Base-by-base conservation (phyloP, 108 stramenopile species). In the Cafeteria roenbergensis region DNA sequence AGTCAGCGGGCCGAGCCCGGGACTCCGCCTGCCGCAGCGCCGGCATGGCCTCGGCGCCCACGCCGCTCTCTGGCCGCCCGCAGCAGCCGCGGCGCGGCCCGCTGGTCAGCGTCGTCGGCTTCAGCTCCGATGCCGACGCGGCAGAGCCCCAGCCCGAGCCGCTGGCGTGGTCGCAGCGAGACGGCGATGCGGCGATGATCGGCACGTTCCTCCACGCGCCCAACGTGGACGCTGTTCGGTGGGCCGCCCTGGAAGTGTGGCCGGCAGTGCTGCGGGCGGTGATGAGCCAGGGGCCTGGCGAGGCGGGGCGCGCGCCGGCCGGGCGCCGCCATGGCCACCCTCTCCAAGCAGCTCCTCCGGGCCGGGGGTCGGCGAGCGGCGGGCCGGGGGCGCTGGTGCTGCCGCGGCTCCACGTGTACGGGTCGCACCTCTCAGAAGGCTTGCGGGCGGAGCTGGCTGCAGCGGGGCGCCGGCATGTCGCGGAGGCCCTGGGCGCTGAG, bases 151-250 rank as follows among this genome's bases (percentile, higher is more conserved):
- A 48, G 14, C 32, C 21, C 42, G n/a, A 64, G 22, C 2, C 2
- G 14, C 76, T 74, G 55, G 52, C 74, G 17, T 57, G 51, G 0
- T 54, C 73, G 12, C 4, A 52, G 0, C 64, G 80, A 52, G 84
- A 78, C 63, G 67, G n/a, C n/a, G n/a, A n/a, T n/a, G n/a, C n/a
- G n/a, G n/a, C 64, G 32, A 64, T 76, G 53, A 64, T 85, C 30
- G 87, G 87, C 6, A 80, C 80, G 34, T 87, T 86, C 64, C 73
- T 70, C 33, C 88, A 89, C 64, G 65, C 63, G 2, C 88, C 88
- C 27, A 89, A 89, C 65, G 72, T 78, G 8, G 88, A 89, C 68
- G 82, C 86, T 24, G 70, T 84, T 12, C 68, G 68, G 22, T n/a
- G 82, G 35, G 64, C 85, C 21, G 34, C 69, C 25, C 59, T 71